phyloP scores from a whole-genome alignment of 2,329 filamentous ascomycete genomes.

The Fusarium miscanthi region DNA sequence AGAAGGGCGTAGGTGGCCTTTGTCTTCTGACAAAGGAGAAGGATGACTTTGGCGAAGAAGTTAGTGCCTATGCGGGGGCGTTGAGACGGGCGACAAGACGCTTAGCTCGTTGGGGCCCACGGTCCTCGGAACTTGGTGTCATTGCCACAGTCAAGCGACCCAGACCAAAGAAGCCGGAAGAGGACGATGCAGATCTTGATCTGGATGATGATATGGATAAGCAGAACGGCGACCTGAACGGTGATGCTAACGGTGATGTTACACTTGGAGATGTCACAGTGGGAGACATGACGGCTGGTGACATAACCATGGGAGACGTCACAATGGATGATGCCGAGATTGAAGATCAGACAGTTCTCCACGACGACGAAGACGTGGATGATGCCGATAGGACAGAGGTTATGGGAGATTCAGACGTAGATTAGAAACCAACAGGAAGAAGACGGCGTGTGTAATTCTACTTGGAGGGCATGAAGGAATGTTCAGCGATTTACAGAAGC shows the following conservation, averaged over 20 bases:
- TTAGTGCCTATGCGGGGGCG: slow-evolving; percentile 72
- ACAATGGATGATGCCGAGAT: slow-evolving; percentile 65
- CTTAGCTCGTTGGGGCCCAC: slow-evolving; percentile 74
- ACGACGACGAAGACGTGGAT: slow-evolving; percentile 60
- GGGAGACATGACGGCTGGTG: slow-evolving; percentile 48
- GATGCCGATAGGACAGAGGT: slow-evolving; percentile 55
- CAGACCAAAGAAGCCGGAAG: slow-evolving; percentile 45
- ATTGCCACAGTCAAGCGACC: slow-evolving; percentile 59
- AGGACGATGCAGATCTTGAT: slow-evolving; percentile 43
- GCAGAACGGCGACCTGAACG: slow-evolving; percentile 25
- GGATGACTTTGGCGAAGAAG: slow-evolving; percentile 83
- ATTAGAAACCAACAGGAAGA: slow-evolving; percentile 28
- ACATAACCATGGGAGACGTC: slow-evolving; percentile 52
- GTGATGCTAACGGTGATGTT: slow-evolving; percentile 53
- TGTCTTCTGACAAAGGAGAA: slow-evolving; percentile 69
- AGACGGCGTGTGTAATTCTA: slow-evolving; percentile 17
- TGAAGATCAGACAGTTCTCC: slow-evolving; percentile 56
- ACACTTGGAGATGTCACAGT: slow-evolving; percentile 53
- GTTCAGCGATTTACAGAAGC: slow-evolving; percentile 29
- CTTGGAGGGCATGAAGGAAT: slow-evolving; percentile 18
- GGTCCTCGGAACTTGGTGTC: slow-evolving; percentile 58
- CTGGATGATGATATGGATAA: slow-evolving; percentile 44
- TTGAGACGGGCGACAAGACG: slow-evolving; percentile 72
- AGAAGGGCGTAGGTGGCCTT: slow-evolving; percentile 72
- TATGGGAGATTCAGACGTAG: slow-evolving; percentile 52